phyloP scores from a whole-genome alignment of 2,329 filamentous ascomycete species.

The Colletotrichum melonis region DNA sequence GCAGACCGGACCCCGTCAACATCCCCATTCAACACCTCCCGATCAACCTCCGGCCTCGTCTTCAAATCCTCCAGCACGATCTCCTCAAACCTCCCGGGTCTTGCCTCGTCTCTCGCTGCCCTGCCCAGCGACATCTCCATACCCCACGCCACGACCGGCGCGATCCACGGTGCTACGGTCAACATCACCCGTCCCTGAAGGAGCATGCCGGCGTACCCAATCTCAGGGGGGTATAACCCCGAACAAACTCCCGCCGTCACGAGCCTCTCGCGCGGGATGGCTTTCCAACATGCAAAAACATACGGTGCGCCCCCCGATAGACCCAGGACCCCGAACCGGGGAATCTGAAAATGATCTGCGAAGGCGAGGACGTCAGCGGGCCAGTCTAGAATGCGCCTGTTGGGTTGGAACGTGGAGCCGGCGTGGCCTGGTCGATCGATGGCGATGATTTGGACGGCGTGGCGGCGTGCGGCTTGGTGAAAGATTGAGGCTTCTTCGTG shows the following conservation, averaged over 20 bases:
- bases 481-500: not conserved
- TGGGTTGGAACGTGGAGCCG: not conserved
- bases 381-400: not conserved
- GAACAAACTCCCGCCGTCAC: too few species aligned
- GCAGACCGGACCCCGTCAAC: conserved; percentile 42
- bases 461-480: not conserved
- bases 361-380: not conserved
- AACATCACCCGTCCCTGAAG: too few species aligned
- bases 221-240: too few species aligned
- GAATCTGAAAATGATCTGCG: not conserved
- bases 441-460: not conserved
- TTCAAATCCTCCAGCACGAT: too few species aligned
- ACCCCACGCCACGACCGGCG: too few species aligned
- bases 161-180: too few species aligned
- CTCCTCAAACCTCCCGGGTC: too few species aligned
- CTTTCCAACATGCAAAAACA: not conserved
- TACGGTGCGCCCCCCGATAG: not conserved
- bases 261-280: not conserved
- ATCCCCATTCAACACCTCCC: conserved; percentile 33
- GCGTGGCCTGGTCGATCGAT: not conserved
- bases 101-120: too few species aligned
- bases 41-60: too few species aligned
- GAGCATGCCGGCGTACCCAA: too few species aligned
- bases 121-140: too few species aligned
- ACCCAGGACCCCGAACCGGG: not conserved